phyloP scores from a whole-genome alignment of 2,329 filamentous ascomycete genomes.

The Byssochlamys sp. region DNA sequence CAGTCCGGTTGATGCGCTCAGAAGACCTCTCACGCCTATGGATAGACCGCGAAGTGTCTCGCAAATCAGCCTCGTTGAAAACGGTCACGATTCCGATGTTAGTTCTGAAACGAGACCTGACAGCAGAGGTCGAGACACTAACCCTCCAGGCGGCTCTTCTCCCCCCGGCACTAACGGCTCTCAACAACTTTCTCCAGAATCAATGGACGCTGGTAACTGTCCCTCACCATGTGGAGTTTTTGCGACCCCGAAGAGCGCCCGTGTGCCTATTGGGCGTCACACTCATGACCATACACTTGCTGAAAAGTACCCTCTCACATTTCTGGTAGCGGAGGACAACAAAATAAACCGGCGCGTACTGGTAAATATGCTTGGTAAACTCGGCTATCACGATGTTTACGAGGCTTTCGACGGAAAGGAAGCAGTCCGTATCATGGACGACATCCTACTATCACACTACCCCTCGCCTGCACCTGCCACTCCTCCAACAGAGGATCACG shows the following conservation, averaged over 20 bases:
- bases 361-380: conserved; percentile 55
- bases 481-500: conserved; percentile 4
- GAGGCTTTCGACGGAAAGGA: conserved; percentile 61
- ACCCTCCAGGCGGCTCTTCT: background rate
- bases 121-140: background rate
- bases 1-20: conserved; percentile 36
- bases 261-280: conserved; percentile 18
- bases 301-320: conserved; percentile 52
- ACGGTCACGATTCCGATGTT: background rate
- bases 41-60: conserved; percentile 32
- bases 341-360: conserved; percentile 60
- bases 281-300: conserved; percentile 50
- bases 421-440: conserved; percentile 53
- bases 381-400: conserved; percentile 55
- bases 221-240: conserved; percentile 13
- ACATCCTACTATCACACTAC: conserved; percentile 26
- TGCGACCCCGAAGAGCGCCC: conserved; percentile 15
- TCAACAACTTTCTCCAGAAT: conserved; percentile 22
- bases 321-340: conserved; percentile 65
- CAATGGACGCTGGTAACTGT: conserved; percentile 18
- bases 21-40: conserved; percentile 41
- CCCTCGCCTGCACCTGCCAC: conserved; percentile 6
- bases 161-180: conserved; percentile 3
- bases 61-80: conserved; percentile 1
- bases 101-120: background rate